These are phyloP conservation scores for Ascochyta clinopodiicola DNA, from an alignment of 2,329 filamentous ascomycete species.

Conservation along the genomic window DNA sequence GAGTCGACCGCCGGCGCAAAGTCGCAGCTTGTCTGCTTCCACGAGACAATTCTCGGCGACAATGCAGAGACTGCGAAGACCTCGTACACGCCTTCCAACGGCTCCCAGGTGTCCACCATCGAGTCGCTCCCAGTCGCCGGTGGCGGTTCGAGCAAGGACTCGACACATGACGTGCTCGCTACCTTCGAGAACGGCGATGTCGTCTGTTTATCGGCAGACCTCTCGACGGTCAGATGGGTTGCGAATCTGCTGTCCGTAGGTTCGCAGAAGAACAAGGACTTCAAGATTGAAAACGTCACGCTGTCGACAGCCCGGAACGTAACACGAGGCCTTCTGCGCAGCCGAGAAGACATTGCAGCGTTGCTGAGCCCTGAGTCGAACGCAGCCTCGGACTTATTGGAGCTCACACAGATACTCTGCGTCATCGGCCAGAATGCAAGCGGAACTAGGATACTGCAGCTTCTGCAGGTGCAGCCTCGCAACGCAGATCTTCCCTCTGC, in stretches of 20 bases:
- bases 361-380: constrained; percentile 41
- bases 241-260: constrained; percentile 28
- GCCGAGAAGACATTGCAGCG: constrained; percentile 53
- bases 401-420: constrained; percentile 47
- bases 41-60: constrained; percentile 54
- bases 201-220: constrained; percentile 65
- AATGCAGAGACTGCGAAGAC: constrained; percentile 44
- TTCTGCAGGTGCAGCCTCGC: constrained; percentile 42
- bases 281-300: constrained; percentile 43
- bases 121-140: constrained; percentile 40
- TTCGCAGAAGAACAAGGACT: constrained; percentile 21
- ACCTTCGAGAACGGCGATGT: constrained; percentile 68
- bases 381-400: constrained; percentile 37
- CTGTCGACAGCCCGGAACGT: constrained; percentile 49
- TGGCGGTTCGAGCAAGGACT: constrained; percentile 21
- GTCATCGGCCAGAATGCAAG: constrained; percentile 34
- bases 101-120: constrained; percentile 37
- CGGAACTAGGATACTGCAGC: constrained; percentile 26
- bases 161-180: constrained; percentile 58
- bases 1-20: constrained; percentile 55
- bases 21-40: constrained; percentile 61
- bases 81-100: constrained; percentile 34
- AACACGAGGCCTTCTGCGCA: constrained; percentile 52
- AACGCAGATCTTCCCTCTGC: constrained; percentile 38
- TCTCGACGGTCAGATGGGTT: constrained; percentile 43